phyloP scores from a whole-genome alignment of 345 rosid genomes.

The Populus pruinosa region DNA sequence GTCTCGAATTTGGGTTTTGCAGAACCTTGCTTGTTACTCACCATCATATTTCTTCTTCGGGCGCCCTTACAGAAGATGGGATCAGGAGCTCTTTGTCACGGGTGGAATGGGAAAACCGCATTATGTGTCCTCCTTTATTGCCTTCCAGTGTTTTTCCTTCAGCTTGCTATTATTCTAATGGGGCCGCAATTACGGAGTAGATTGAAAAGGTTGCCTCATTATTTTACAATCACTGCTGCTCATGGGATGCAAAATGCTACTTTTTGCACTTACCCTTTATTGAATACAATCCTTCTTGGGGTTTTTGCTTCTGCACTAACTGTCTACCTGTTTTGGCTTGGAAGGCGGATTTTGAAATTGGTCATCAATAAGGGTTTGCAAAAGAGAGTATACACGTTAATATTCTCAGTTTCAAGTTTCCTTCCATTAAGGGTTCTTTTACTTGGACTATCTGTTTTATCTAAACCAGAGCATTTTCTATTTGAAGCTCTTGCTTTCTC shows the following conservation, averaged over 20 bases:
- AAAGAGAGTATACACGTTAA: slow-evolving; percentile 78
- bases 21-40: slow-evolving; percentile 91
- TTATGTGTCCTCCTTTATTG: slow-evolving; percentile 61
- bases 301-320: slow-evolving; percentile 65
- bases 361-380: slow-evolving; percentile 91
- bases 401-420: slow-evolving; percentile 78
- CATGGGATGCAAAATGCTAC: slow-evolving; percentile 28
- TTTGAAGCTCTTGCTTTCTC: slow-evolving; percentile 79
- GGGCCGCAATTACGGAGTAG: slow-evolving; percentile 54
- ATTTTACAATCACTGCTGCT: slow-evolving; percentile 61
- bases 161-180: slow-evolving; percentile 61
- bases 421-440: slow-evolving; percentile 79
- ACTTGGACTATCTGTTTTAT: slow-evolving; percentile 75
- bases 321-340: slow-evolving; percentile 82
- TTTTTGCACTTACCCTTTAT: slow-evolving; percentile 82
- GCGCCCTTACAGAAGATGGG: slow-evolving; percentile 80
- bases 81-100: slow-evolving; percentile 56
- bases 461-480: slow-evolving; percentile 57
- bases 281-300: slow-evolving; percentile 83
- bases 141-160: slow-evolving; percentile 81
- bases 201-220: slow-evolving; percentile 43
- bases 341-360: slow-evolving; percentile 74
- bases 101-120: slow-evolving; percentile 78
- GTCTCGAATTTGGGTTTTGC: slow-evolving; percentile 91
- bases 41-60: slow-evolving; percentile 78